phyloP scores from a whole-genome alignment of 495 filamentous ascomycete species.

The Paragyromitra xinjiangensis region DNA sequence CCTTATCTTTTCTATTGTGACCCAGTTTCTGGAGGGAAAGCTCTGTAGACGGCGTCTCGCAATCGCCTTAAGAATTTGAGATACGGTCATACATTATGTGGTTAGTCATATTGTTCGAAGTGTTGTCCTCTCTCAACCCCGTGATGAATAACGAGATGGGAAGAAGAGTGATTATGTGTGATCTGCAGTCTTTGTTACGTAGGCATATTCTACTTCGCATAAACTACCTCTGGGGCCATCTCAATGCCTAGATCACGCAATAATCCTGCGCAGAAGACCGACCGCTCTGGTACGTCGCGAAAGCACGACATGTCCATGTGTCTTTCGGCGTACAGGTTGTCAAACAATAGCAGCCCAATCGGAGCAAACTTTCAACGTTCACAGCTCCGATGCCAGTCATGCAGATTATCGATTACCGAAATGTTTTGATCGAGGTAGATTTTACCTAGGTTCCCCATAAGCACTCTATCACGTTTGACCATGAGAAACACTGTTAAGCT shows the following conservation, averaged over 20 bases:
- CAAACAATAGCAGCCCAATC: slow-evolving; percentile 11
- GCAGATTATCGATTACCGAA: slow-evolving; percentile 9
- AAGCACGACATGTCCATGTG: slow-evolving; percentile 19
- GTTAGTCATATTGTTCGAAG: not conserved
- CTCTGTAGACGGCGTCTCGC: not conserved
- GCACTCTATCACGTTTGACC: not conserved
- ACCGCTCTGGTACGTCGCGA: not conserved
- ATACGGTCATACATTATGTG: not conserved
- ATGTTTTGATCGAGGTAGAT: slow-evolving; percentile 6
- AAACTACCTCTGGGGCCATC: slow-evolving; percentile 4
- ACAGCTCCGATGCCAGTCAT: slow-evolving; percentile 10
- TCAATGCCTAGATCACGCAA: slow-evolving; percentile 29
- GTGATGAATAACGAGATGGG: not conserved
- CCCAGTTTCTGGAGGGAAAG: not conserved
- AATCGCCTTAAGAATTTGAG: not conserved
- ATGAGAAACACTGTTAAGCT: slow-evolving; percentile 3
- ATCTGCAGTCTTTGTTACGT: slow-evolving; percentile 6
- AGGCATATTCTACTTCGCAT: not conserved
- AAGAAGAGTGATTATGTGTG: slow-evolving; percentile 30
- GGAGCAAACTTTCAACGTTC: slow-evolving; percentile 14
- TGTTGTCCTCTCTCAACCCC: not conserved
- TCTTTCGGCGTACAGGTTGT: slow-evolving; percentile 3
- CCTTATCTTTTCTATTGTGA: not conserved
- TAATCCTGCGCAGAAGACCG: not conserved
- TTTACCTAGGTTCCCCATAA: slow-evolving; percentile 2